Percentiles rank a stretch among this genome's conserved stretches.
These are phyloP conservation scores for Nitzschia putrida DNA, from an alignment of 108 stramenopile species.

Conservation along the genomic window DNA sequence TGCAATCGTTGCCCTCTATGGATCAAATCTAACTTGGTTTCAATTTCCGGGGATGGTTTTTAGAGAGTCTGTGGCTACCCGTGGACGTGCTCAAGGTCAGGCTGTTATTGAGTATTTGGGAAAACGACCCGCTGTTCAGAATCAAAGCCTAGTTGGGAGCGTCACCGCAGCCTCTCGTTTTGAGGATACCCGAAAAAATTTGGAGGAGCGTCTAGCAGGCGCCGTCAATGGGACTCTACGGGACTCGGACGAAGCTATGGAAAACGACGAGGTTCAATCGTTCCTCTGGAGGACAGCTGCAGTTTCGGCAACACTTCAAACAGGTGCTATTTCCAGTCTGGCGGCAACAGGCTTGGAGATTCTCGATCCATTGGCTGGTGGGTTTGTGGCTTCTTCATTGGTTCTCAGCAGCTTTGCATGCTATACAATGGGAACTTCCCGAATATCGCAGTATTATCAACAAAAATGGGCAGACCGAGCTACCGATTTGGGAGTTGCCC, in stretches of 20 bases:
- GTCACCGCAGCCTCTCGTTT: slow-evolving; percentile 60
- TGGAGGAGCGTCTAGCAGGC: slow-evolving; percentile 47
- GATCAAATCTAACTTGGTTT: too few relatives aligned
- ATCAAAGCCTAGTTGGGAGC: slow-evolving; percentile 58
- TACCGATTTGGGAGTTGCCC: slow-evolving; percentile 36
- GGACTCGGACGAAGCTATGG: slow-evolving; percentile 30
- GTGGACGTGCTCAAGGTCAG: slow-evolving; percentile 71
- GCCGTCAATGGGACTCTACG: slow-evolving; percentile 32
- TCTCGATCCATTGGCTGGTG: slow-evolving; percentile 37
- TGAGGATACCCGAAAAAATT: slow-evolving; percentile 57
- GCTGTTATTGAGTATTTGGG: slow-evolving; percentile 76
- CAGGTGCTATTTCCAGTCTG: slow-evolving; percentile 29
- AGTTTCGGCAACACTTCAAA: slow-evolving; percentile 35
- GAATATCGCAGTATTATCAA: slow-evolving; percentile 32
- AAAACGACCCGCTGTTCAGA: slow-evolving; percentile 57
- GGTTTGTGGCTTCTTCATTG: slow-evolving; percentile 18
- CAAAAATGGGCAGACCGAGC: slow-evolving; percentile 43
- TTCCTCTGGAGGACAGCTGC: slow-evolving; percentile 16
- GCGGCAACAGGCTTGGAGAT: slow-evolving; percentile 16
- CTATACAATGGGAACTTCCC: slow-evolving; percentile 33
- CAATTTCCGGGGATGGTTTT: too few relatives aligned
- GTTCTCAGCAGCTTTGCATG: slow-evolving; percentile 30
- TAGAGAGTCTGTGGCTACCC: slow-evolving; percentile 56
- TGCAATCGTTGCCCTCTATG: too few relatives aligned
- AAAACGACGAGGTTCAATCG: slow-evolving; percentile 5